Evolutionary conservation across 2,329 filamentous ascomycete genomes (phyloP).

Genomic region (Hymenoscyphus albidus): DNA sequence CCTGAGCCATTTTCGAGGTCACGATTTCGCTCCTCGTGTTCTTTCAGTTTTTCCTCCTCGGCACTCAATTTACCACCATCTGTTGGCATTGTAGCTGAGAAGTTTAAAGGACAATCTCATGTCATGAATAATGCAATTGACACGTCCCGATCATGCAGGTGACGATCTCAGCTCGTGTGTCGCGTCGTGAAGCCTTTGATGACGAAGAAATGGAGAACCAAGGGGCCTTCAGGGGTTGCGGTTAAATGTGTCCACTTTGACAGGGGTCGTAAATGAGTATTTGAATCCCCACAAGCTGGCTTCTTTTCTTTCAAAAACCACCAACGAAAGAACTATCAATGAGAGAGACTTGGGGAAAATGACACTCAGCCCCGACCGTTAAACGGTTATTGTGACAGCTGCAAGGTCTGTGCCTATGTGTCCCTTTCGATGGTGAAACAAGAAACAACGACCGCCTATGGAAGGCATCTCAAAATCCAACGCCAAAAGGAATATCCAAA

Average conservation of each 20-base stretch:
- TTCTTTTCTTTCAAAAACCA: background rate
- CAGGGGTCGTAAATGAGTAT: background rate
- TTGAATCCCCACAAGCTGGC: background rate
- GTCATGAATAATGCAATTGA: background rate
- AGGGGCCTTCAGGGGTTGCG: background rate
- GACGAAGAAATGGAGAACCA: background rate
- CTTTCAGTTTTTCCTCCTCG: constrained; percentile 1
- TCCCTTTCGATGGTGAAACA: background rate
- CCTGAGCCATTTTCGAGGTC: background rate
- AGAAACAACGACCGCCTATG: background rate
- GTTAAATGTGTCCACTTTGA: background rate
- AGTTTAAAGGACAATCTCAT: background rate
- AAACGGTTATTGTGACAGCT: background rate
- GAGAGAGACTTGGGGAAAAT: background rate
- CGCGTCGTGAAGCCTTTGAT: background rate
- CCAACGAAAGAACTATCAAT: background rate
- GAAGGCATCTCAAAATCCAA: background rate
- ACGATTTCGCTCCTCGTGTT: constrained; percentile 1
- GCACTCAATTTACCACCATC: background rate
- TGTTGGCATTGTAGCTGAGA: background rate
- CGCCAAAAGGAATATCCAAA: background rate
- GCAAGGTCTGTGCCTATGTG: background rate
- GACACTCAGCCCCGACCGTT: background rate
- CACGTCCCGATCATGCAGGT: background rate
- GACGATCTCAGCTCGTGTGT: background rate